Base-by-base conservation (phyloP, 1,284 basidiomycete species). In the Fomitopsis betulina region DNA sequence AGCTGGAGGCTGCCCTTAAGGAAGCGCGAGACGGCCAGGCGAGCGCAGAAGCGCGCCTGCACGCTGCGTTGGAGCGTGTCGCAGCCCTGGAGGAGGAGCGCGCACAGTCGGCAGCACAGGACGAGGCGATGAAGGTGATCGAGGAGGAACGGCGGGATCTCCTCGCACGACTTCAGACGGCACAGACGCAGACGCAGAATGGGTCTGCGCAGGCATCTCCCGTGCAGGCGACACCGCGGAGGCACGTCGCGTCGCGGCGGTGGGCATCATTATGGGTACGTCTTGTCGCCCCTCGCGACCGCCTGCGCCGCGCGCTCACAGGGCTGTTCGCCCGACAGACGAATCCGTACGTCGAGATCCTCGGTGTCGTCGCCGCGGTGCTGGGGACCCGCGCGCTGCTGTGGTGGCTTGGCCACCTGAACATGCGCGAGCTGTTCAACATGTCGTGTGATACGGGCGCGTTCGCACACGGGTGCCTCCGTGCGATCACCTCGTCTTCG, bases 341-440 rank as follows among this genome's bases (percentile, higher is more conserved):
- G 30, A 51, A 51, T 21, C 49, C 32, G 49, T 51, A 51, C 19
- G 49, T 51, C 49, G 49, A 51, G 32, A 51, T 51, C 49, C 33
- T 51, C 32, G 49, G 49, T 12, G 49, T 51, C 32, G 33, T 51
- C n/a, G 49, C 49, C 7, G 49, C 49, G 7, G 49, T 51, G 32
- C 30, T 51, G 6, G 49, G 49, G 9, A 51, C 49, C 8, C 49
- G 49, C 49, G 49, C 49, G 32, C 49, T 51, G 33, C 49, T 51
- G 49, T 51, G 49, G 49, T 51, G 49, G 49, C n/a, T 51, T 17
- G 49, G 49, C 49, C 49, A 51, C 2, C 30, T 51, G 33, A 32
- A 51, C 33, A 5, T 35, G 3, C 49, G 49, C 49, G 49, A 51
- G 33, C 33, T 51, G 32, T 23, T 51, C n/a, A n/a, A 17, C 32